phyloP scores from a whole-genome alignment of 352 stramenopile species.

The Hyaloperonospora brassicae region DNA sequence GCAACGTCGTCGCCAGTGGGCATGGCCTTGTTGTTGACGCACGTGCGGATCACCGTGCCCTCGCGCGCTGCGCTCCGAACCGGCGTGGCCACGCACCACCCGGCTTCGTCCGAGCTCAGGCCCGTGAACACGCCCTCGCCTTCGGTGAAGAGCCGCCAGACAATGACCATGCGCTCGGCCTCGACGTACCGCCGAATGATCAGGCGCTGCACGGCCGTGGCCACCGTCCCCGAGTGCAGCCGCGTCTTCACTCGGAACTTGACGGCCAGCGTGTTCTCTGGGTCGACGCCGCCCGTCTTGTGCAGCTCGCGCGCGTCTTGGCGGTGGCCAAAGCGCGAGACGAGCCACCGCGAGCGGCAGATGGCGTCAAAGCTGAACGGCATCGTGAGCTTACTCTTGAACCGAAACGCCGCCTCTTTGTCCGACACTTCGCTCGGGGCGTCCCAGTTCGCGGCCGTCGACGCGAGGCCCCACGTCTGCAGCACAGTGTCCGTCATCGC shows the following conservation, averaged over 20 bases:
- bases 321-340: constrained; percentile 19
- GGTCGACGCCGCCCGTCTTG: constrained; percentile 8
- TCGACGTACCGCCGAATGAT: constrained; percentile 45
- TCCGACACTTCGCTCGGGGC: constrained; percentile 13
- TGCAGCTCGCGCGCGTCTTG: constrained; percentile 19
- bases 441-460: not conserved
- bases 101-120: constrained; percentile 27
- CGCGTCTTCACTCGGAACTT: constrained; percentile 23
- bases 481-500: constrained; percentile 16
- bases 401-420: constrained; percentile 14
- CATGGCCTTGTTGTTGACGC: too few relatives aligned
- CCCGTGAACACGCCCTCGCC: constrained; percentile 22
- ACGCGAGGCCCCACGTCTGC: constrained; percentile 7
- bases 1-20: too few relatives aligned
- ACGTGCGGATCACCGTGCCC: too few relatives aligned
- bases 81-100: constrained; percentile 14
- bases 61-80: too few relatives aligned
- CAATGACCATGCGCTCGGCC: constrained; percentile 40
- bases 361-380: constrained; percentile 28
- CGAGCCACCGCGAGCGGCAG: constrained; percentile 19
- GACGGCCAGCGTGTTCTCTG: constrained; percentile 21
- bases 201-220: constrained; percentile 19
- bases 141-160: constrained; percentile 54
- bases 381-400: constrained; percentile 10
- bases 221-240: constrained; percentile 5